Evolutionary conservation across 441 rosid genomes (phyloP).

Genomic region (Arabidopsis hybrid): DNA sequence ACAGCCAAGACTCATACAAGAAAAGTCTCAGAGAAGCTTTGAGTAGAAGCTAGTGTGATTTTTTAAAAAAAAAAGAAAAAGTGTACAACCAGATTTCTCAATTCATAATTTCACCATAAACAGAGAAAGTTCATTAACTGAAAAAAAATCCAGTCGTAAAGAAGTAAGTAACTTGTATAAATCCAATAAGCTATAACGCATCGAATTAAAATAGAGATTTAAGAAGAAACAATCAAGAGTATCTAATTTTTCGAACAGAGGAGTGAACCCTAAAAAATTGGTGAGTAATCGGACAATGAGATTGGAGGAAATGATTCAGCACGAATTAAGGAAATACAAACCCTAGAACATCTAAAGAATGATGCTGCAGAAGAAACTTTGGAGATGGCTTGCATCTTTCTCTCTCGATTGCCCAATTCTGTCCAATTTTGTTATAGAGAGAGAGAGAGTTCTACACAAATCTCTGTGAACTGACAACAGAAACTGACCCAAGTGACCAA

Average conservation of each 20-base stretch:
- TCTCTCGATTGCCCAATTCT: background rate
- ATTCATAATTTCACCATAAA: background rate
- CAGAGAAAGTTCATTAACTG: background rate
- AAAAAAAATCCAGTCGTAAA: background rate
- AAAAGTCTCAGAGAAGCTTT: background rate
- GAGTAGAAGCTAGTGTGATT: background rate
- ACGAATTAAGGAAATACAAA: constrained; percentile 34
- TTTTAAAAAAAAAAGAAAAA: background rate
- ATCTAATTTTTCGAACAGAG: background rate
- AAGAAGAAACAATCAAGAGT: background rate
- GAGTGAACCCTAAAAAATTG: background rate
- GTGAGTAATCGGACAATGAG: background rate
- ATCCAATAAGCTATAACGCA: too few species aligned
- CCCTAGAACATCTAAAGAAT: constrained; percentile 70
- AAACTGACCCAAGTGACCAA: constrained; percentile 10
- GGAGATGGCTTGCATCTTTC: constrained; percentile 64
- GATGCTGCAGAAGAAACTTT: constrained; percentile 76
- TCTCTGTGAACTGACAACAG: background rate
- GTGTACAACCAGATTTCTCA: background rate
- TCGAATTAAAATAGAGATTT: too few species aligned
- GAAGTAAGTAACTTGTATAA: background rate
- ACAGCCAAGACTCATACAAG: background rate
- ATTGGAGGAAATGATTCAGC: background rate
- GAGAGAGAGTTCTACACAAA: background rate
- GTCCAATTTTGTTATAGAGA: background rate